These are phyloP conservation scores for Trichocladium uniseriatum DNA, from an alignment of 495 filamentous ascomycete species.

Conservation along the genomic window DNA sequence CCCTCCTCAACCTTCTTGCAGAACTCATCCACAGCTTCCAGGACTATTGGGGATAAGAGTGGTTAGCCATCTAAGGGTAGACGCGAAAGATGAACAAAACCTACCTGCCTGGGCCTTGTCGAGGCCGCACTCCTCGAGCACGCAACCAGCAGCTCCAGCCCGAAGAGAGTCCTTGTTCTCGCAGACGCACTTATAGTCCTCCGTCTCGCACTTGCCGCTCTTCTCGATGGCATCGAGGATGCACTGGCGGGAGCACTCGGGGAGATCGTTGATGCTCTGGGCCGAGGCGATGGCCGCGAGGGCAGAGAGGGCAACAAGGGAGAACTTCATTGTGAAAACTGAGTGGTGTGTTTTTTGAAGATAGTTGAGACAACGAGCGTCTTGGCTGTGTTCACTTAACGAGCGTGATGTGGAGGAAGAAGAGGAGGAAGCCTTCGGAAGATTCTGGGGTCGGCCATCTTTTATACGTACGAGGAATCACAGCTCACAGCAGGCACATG, in stretches of 20 bases:
- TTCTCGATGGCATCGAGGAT: constrained; percentile 26
- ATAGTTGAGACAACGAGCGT: constrained; percentile 1
- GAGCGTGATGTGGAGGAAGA: constrained; percentile 1
- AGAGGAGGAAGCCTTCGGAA: neutral
- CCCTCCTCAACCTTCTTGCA: constrained; percentile 20
- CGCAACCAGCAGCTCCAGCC: constrained; percentile 28
- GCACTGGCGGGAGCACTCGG: constrained; percentile 33
- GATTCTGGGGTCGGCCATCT: neutral
- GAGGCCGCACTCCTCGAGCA: constrained; percentile 27
- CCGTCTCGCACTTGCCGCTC: constrained; percentile 27
- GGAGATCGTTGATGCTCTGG: constrained; percentile 30
- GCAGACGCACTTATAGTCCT: constrained; percentile 40
- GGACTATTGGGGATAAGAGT: constrained; percentile 19
- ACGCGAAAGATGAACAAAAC: neutral
- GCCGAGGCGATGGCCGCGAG: constrained; percentile 29
- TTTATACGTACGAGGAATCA: neutral
- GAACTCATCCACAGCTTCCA: constrained; percentile 30
- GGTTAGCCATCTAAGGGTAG: neutral
- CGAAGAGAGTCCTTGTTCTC: constrained; percentile 25
- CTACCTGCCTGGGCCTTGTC: constrained; percentile 27
- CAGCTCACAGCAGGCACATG: no score
- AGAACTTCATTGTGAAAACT: constrained; percentile 32
- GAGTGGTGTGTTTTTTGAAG: neutral
- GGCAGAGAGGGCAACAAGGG: constrained; percentile 26
- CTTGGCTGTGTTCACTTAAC: constrained; percentile 3